These are phyloP conservation scores for Xylariales sp. DNA, from an alignment of 2,329 filamentous ascomycete genomes.

Conservation along the genomic window DNA sequence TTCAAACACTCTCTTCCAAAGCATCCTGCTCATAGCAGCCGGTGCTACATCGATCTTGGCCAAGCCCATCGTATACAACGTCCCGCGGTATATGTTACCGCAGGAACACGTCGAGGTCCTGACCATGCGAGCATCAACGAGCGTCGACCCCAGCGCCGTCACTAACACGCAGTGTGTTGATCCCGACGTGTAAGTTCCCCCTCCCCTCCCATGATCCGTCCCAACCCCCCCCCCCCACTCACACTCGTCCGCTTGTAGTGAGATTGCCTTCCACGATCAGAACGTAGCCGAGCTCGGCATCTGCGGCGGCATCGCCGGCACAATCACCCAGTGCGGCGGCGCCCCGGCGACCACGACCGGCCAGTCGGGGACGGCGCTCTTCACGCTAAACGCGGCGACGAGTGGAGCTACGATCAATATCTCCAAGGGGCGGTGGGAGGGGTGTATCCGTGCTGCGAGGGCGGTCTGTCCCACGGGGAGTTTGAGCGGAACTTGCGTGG, in stretches of 20 bases:
- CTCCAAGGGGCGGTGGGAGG: conserved; percentile 48
- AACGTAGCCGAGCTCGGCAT: conserved; percentile 43
- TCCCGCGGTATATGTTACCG: conserved; percentile 33
- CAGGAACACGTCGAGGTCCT: conserved; percentile 42
- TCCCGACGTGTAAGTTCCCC: conserved; percentile 31
- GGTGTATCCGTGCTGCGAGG: conserved; percentile 48
- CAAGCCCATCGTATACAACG: conserved; percentile 28
- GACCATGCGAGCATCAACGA: conserved; percentile 31
- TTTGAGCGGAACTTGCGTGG: conserved; percentile 40
- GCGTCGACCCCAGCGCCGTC: conserved; percentile 37
- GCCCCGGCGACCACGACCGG: conserved; percentile 39
- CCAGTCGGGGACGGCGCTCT: conserved; percentile 41
- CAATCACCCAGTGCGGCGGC: conserved; percentile 41
- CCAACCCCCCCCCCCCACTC: no score
- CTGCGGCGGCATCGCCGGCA: conserved; percentile 47
- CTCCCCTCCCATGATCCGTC: no score
- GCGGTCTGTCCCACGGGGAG: conserved; percentile 47
- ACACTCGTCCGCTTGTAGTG: no score
- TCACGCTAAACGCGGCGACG: conserved; percentile 38
- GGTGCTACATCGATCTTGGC: conserved; percentile 27
- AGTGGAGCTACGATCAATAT: conserved; percentile 46
- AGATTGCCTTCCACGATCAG: conserved; percentile 45
- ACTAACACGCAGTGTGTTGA: conserved; percentile 36
- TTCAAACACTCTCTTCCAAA: conserved; percentile 25
- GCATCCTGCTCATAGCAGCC: conserved; percentile 25